phyloP scores from a whole-genome alignment of 1,139 yeast genomes.

The Nakaseomyces delphensis region DNA sequence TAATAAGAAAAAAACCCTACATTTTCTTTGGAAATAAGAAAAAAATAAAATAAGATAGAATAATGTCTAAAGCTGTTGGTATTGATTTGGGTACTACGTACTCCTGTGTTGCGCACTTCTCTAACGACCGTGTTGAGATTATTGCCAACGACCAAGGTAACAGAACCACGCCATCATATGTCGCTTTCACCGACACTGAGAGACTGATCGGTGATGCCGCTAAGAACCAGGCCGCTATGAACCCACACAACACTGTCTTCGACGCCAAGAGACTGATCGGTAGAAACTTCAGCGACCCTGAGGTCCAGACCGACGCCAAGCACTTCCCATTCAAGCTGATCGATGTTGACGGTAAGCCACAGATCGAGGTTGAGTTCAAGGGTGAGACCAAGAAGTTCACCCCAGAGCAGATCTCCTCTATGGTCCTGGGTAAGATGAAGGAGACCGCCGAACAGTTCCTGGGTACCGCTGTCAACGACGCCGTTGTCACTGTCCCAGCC shows the following conservation, averaged over 20 bases:
- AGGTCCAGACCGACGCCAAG: conserved; percentile 93
- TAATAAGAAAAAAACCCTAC: neutral
- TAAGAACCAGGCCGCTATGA: conserved; percentile 97
- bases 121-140: conserved; percentile 85
- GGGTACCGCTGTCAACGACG: conserved; percentile 87
- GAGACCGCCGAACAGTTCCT: conserved; percentile 95
- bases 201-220: conserved; percentile 99
- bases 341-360: conserved; percentile 82
- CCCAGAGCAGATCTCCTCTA: conserved; percentile 94
- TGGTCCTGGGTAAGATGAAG: conserved; percentile 97
- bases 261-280: conserved; percentile 99
- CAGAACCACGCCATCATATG: conserved; percentile 98
- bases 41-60: neutral
- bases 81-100: conserved; percentile 74
- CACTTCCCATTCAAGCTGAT: conserved; percentile 96
- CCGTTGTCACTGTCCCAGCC: conserved; percentile 96
- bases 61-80: conserved; percentile 33
- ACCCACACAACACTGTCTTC: conserved; percentile 95
- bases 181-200: conserved; percentile 96
- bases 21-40: neutral
- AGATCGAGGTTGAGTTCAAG: conserved; percentile 89
- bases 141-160: conserved; percentile 99
- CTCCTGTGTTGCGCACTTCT: conserved; percentile 94
- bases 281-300: conserved; percentile 82
- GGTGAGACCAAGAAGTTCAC: conserved; percentile 91